Percentiles rank a stretch among this genome's conserved stretches.
Conservation (phyloP, 768 basidiomycete species). For the Grammothele lineata region DNA sequence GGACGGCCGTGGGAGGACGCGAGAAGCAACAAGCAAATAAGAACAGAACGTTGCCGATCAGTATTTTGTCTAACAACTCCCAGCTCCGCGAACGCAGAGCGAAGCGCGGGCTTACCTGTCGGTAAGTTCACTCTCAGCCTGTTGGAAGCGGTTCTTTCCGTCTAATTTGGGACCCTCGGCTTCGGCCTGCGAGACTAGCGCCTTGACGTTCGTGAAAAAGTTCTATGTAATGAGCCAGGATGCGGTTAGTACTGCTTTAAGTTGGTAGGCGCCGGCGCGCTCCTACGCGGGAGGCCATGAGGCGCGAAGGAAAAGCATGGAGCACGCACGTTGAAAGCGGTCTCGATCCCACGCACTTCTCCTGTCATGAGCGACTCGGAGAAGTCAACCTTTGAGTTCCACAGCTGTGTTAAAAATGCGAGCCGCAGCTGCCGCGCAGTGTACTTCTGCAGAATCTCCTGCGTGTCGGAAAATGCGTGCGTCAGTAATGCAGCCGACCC, state of each 20-base stretch:
- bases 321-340: conserved; percentile 71
- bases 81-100: too few species aligned
- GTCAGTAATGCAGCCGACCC: too few species aligned
- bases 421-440: conserved; percentile 86
- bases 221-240: conserved; percentile 52
- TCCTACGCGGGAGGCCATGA: background rate
- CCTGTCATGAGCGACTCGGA: conserved; percentile 85
- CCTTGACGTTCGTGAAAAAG: conserved; percentile 87
- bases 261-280: too few species aligned
- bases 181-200: conserved; percentile 60
- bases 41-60: background rate
- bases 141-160: conserved; percentile 61
- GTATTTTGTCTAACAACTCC: background rate
- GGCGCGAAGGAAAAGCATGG: conserved; percentile 1
- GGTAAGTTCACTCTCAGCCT: conserved; percentile 64
- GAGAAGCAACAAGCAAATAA: too few species aligned
- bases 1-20: too few species aligned
- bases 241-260: background rate
- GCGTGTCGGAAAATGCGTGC: conserved; percentile 8
- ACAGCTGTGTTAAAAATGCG: conserved; percentile 85
- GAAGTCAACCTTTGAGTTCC: conserved; percentile 94
- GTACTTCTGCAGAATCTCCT: conserved; percentile 86
- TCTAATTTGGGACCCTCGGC: conserved; percentile 48
- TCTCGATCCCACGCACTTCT: conserved; percentile 84
- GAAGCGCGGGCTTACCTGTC: conserved; percentile 47